Base-by-base conservation (phyloP, 768 basidiomycete genomes). In the Naganishia randhawae region DNA sequence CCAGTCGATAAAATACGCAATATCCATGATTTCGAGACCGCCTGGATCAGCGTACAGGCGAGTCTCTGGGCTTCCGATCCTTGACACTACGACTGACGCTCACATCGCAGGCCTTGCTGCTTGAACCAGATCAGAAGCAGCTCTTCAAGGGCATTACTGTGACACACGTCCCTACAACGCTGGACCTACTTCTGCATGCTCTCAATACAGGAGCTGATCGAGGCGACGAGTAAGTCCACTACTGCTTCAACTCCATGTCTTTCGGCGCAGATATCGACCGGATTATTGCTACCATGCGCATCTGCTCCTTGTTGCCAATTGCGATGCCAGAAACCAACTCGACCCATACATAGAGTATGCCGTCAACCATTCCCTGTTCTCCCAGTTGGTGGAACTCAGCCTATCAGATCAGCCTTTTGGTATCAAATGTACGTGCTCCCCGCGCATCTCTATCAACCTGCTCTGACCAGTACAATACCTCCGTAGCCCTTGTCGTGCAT, bases 291-390 rank as follows among this genome's bases (percentile, higher is more conserved):
- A 42, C 41, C 41, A 19, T 19, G 4, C 14, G 41, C 41, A 16
- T 16, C 41, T 42, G 14, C 37, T 14, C 14, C 19, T 42, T 16
- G 41, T 42, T 6, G 7, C 14, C 14, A 16, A 4, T 16, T 13
- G 19, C 14, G 19, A 42, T 16, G 41, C 41, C 41, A 42, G 41
- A 93, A 92, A n/a, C n/a, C n/a, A n/a, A n/a, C n/a, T n/a, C 10
- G 94, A 94, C 42, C 87, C 84, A 33, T 96, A 93, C 75, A 81
- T 96, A 61, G 94, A 97, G 80, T 94, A 92, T 78, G 84, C 95
- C 29, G 81, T 98, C 35, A 92, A 92, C 83, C 88, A 94, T 71
- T 91, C 93, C 83, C 85, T 95, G 1, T 82, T 97, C 29, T 87
- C 88, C 0, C 86, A 86, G 1, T 87, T 98, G 11, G 95, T 94